Evolutionary conservation across 169 alveolate genomes (phyloP).

Genomic region (Eimeria praecox): DNA sequence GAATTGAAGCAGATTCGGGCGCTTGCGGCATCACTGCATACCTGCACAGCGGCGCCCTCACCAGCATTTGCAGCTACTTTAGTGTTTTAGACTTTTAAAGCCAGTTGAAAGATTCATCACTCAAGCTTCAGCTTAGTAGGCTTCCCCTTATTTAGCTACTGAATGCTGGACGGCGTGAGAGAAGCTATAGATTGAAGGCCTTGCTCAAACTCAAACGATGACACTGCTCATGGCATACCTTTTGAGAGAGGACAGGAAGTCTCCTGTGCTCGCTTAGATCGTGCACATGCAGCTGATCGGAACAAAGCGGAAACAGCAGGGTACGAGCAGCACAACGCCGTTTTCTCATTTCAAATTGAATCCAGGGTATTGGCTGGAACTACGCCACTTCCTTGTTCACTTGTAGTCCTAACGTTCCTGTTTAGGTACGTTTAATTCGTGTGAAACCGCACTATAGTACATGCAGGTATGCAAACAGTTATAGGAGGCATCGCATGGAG

Average conservation of each 20-base stretch:
- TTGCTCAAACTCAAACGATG: not conserved
- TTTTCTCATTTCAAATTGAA: not conserved
- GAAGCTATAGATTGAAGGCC: not conserved
- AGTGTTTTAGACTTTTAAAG: not conserved
- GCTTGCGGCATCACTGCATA: slow-evolving; percentile 72
- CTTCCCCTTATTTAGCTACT: not conserved
- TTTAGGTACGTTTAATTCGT: not conserved
- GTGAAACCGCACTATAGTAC: not conserved
- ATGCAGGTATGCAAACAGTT: not conserved
- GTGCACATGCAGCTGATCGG: slow-evolving; percentile 69
- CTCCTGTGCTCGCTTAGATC: slow-evolving; percentile 61
- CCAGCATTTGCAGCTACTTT: not conserved
- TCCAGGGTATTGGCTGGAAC: not conserved
- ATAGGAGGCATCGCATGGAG: not conserved
- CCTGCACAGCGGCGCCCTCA: slow-evolving; percentile 12
- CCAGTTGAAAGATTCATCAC: not conserved
- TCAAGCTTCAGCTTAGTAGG: not conserved
- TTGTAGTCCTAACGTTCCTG: not conserved
- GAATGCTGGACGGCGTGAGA: not conserved
- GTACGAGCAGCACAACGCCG: not conserved
- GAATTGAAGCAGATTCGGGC: slow-evolving; percentile 61
- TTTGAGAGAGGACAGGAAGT: slow-evolving; percentile 64
- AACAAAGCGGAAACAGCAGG: not conserved
- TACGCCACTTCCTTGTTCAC: not conserved
- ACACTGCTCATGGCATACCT: not conserved